phyloP scores from a whole-genome alignment of 192 early-diverging fungal species.

The Podila horticola region DNA sequence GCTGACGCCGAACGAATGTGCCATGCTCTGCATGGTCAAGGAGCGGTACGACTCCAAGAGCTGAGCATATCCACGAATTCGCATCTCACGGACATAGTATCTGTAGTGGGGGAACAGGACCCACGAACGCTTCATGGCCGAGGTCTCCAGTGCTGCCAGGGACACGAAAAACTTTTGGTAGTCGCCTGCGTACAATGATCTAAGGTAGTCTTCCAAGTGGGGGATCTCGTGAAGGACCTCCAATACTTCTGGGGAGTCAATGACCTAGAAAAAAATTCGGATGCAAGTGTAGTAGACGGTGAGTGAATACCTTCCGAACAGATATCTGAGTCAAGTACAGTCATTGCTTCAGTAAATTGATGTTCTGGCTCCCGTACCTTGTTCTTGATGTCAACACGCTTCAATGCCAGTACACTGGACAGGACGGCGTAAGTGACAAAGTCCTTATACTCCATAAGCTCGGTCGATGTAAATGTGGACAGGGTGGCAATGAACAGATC shows the following conservation, averaged over 20 bases:
- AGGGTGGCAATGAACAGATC: conserved; percentile 93
- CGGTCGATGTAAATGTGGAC: conserved; percentile 95
- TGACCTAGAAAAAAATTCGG: conserved; percentile 65
- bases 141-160: conserved; percentile 85
- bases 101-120: conserved; percentile 89
- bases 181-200: conserved; percentile 89
- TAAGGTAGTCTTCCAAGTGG: conserved; percentile 83
- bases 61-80: conserved; percentile 96
- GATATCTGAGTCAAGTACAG: too few species aligned
- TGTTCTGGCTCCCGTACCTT: conserved; percentile 65
- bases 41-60: conserved; percentile 94
- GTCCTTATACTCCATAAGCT: conserved; percentile 97
- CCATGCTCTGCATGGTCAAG: conserved; percentile 96
- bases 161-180: conserved; percentile 95
- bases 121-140: conserved; percentile 76
- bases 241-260: conserved; percentile 96
- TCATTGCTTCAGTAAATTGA: too few species aligned
- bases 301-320: neutral
- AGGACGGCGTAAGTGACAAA: conserved; percentile 96
- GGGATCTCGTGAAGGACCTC: conserved; percentile 95
- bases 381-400: conserved; percentile 94
- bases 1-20: conserved; percentile 94
- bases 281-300: neutral
- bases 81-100: conserved; percentile 98
- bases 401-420: conserved; percentile 86